Conservation (phyloP, 768 basidiomycete species). For the Rhodocollybia butyracea region DNA sequence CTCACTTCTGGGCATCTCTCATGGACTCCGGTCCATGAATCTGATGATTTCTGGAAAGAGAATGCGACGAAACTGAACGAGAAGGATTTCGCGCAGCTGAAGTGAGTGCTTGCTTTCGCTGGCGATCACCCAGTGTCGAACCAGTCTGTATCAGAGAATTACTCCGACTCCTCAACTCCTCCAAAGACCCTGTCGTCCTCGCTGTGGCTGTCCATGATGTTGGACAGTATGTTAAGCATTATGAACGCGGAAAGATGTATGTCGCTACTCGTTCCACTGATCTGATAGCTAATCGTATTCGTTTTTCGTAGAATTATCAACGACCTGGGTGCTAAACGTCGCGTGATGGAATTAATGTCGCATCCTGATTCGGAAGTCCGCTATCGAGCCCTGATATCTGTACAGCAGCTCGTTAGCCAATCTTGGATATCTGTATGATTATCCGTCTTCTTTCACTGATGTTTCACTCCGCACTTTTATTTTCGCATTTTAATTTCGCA, state of each 20-base stretch:
- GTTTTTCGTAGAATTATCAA: conserved; percentile 58
- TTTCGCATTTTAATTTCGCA: too few relatives aligned
- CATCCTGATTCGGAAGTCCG: conserved; percentile 86
- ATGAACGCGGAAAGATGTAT: conserved; percentile 89
- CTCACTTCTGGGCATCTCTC: conserved; percentile 85
- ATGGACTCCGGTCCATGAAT: conserved; percentile 96
- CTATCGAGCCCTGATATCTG: conserved; percentile 87
- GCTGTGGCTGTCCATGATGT: conserved; percentile 93
- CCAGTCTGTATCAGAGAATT: conserved; percentile 57
- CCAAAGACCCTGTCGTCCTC: conserved; percentile 72
- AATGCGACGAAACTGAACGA: conserved; percentile 88
- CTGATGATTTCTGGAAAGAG: conserved; percentile 97
- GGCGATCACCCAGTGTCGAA: not conserved
- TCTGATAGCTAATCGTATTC: conserved; percentile 2
- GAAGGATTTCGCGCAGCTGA: conserved; percentile 77
- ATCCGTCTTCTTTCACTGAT: not conserved
- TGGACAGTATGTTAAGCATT: conserved; percentile 91
- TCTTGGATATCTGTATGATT: conserved; percentile 66
- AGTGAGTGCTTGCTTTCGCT: conserved; percentile 43
- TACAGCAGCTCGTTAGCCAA: conserved; percentile 89
- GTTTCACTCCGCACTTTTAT: not conserved
- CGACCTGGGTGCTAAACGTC: conserved; percentile 81
- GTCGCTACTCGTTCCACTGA: conserved; percentile 18
- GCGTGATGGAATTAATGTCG: conserved; percentile 91
- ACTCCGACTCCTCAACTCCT: conserved; percentile 65